Percentiles rank a stretch among this genome's conserved stretches.
These are phyloP conservation scores for Penicillium argentinense DNA, from an alignment of 495 filamentous ascomycete species.

Conservation along the genomic window DNA sequence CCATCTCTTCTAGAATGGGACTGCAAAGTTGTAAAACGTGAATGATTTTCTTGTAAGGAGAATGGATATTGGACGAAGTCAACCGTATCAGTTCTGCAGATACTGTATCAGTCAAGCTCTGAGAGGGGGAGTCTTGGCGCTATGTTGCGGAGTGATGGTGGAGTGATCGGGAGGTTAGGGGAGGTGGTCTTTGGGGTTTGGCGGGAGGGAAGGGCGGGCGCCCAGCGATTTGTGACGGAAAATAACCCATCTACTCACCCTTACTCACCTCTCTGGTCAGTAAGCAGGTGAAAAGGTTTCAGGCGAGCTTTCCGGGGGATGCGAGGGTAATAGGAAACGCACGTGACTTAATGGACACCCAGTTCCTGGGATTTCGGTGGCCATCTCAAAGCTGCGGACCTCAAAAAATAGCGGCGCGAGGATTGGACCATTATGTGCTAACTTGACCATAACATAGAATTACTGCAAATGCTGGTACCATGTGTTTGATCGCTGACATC, in stretches of 20 bases:
- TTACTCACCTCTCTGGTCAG: slow-evolving; percentile 9
- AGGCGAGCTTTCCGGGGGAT: slow-evolving; percentile 9
- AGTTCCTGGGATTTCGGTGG: not conserved
- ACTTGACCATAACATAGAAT: not conserved
- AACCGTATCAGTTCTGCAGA: too few relatives aligned
- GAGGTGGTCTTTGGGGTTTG: too few relatives aligned
- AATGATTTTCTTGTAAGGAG: too few relatives aligned
- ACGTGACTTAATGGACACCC: slow-evolving; percentile 5
- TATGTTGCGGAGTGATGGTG: slow-evolving; percentile 1
- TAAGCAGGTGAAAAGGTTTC: slow-evolving; percentile 10
- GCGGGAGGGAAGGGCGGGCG: too few relatives aligned
- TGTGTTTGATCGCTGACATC: not conserved
- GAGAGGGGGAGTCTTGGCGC: slow-evolving; percentile 11
- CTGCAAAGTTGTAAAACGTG: too few relatives aligned
- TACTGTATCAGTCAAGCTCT: too few relatives aligned
- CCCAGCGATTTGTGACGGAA: too few relatives aligned
- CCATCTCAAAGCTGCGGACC: slow-evolving; percentile 7
- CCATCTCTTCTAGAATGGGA: too few relatives aligned
- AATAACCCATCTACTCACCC: slow-evolving; percentile 2
- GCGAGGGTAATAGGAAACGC: slow-evolving; percentile 12
- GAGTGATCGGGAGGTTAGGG: not conserved
- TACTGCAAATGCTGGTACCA: too few relatives aligned
- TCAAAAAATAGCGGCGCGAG: slow-evolving; percentile 7
- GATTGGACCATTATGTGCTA: not conserved
- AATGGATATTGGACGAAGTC: too few relatives aligned